These are phyloP conservation scores for Amesomyces nigricolor DNA, from an alignment of 2,329 filamentous ascomycete species.

Conservation along the genomic window DNA sequence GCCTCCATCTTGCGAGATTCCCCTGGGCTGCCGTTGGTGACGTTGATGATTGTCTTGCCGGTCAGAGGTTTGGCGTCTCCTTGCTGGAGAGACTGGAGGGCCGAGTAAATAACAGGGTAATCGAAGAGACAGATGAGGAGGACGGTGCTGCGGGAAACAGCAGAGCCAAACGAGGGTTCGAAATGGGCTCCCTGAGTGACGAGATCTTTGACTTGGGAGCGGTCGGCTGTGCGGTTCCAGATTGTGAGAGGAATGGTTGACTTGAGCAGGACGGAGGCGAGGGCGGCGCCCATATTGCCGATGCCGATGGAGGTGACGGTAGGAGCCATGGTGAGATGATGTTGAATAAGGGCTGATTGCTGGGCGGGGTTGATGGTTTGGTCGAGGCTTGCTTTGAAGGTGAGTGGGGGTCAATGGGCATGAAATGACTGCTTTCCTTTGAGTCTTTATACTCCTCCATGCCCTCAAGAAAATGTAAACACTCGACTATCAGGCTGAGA, in stretches of 20 bases:
- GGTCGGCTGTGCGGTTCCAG: slow-evolving; percentile 26
- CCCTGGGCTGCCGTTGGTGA: slow-evolving; percentile 28
- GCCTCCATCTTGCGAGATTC: slow-evolving; percentile 23
- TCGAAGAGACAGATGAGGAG: slow-evolving; percentile 28
- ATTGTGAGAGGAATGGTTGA: slow-evolving; percentile 22
- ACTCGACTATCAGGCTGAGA: too few species aligned
- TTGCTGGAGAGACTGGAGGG: slow-evolving; percentile 4
- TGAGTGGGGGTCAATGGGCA: too few species aligned
- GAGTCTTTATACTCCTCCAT: too few species aligned
- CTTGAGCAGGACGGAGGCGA: slow-evolving; percentile 23
- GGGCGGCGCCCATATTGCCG: slow-evolving; percentile 27
- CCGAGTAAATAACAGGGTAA: slow-evolving; percentile 22
- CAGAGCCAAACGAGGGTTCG: slow-evolving; percentile 14
- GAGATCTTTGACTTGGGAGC: slow-evolving; percentile 19
- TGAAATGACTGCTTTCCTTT: too few species aligned
- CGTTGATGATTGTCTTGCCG: slow-evolving; percentile 28
- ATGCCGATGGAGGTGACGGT: slow-evolving; percentile 25
- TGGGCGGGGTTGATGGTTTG: neutral
- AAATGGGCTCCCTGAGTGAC: slow-evolving; percentile 15
- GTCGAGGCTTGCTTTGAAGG: neutral
- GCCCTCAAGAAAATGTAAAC: too few species aligned
- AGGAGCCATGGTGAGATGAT: slow-evolving; percentile 5
- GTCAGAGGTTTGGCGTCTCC: slow-evolving; percentile 12
- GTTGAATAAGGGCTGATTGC: neutral
- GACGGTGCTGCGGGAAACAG: slow-evolving; percentile 18